Conservation (phyloP, 441 rosid genomes). For the Gossypium gossypioides region DNA sequence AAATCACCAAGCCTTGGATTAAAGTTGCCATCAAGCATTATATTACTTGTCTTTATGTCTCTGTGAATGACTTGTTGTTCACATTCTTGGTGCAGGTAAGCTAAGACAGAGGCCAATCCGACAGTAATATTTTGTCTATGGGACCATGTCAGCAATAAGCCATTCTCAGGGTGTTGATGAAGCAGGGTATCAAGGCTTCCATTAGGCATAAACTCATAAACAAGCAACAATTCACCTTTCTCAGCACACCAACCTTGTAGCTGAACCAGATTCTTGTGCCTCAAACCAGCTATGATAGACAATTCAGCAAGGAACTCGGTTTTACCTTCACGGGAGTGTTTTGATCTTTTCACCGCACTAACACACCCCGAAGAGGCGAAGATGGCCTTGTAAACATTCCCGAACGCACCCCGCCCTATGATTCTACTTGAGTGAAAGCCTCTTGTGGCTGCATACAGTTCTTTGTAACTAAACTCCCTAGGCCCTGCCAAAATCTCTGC, state of each 20-base stretch:
- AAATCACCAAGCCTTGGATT: constrained; percentile 84
- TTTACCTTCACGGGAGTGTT: constrained; percentile 68
- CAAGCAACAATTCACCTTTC: constrained; percentile 73
- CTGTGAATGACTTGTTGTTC: constrained; percentile 90
- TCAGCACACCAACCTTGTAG: constrained; percentile 88
- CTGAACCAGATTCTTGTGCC: constrained; percentile 85
- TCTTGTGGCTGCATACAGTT: constrained; percentile 55
- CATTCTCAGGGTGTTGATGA: constrained; percentile 43
- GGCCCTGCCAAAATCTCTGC: constrained; percentile 64
- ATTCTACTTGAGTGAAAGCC: constrained; percentile 80
- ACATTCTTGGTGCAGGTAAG: constrained; percentile 85
- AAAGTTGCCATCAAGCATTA: constrained; percentile 72
- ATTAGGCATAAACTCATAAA: constrained; percentile 80
- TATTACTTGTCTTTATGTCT: constrained; percentile 77
- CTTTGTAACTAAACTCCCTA: constrained; percentile 60
- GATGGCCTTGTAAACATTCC: constrained; percentile 75
- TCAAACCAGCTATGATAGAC: constrained; percentile 71
- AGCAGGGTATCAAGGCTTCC: constrained; percentile 76
- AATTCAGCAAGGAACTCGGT: constrained; percentile 79
- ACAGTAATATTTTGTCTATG: constrained; percentile 57
- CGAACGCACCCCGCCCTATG: constrained; percentile 77
- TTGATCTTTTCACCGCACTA: constrained; percentile 80
- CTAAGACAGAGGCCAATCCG: constrained; percentile 71
- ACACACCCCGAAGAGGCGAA: constrained; percentile 42
- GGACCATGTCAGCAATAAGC: constrained; percentile 48